phyloP scores from a whole-genome alignment of 2,329 filamentous ascomycete species.

The Trichoderma sp. region DNA sequence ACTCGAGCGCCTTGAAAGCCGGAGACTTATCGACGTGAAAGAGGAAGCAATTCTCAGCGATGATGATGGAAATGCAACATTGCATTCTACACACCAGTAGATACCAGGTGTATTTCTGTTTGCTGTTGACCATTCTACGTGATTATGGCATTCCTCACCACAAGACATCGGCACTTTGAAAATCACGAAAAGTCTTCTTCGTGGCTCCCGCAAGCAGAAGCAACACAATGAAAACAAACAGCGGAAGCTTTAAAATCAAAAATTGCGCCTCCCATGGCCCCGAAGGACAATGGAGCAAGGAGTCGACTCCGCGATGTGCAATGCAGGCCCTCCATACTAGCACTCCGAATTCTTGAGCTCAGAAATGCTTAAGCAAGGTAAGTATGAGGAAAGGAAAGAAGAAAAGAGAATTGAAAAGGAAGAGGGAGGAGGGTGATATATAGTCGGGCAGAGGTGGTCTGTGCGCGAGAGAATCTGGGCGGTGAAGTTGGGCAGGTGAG shows the following conservation, averaged over 20 bases:
- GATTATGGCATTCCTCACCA: too few species aligned
- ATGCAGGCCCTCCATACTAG: slow-evolving; percentile 48
- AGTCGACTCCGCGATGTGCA: slow-evolving; percentile 49
- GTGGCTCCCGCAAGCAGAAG: slow-evolving; percentile 38
- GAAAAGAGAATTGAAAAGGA: slow-evolving; percentile 20
- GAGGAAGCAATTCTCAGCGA: too few species aligned
- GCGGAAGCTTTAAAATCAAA: slow-evolving; percentile 39
- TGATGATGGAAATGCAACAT: too few species aligned
- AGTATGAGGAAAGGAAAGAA: slow-evolving; percentile 47
- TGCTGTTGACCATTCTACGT: neutral
- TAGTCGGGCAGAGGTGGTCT: slow-evolving; percentile 9
- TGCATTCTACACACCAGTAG: too few species aligned
- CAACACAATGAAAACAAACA: slow-evolving; percentile 47
- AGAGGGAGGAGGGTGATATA: slow-evolving; percentile 1
- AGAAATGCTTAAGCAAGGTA: slow-evolving; percentile 44
- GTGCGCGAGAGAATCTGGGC: slow-evolving; percentile 17
- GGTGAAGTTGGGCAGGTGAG: slow-evolving; percentile 13
- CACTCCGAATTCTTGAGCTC: slow-evolving; percentile 43
- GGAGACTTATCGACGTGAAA: too few species aligned
- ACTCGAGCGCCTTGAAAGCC: too few species aligned
- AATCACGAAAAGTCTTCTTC: slow-evolving; percentile 38
- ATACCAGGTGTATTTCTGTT: too few species aligned
- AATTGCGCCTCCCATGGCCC: slow-evolving; percentile 50
- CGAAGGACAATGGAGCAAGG: slow-evolving; percentile 49
- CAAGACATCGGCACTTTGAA: neutral